Base-by-base conservation (phyloP, 2,329 filamentous ascomycete genomes). In the Cladosporium oxysporum region DNA sequence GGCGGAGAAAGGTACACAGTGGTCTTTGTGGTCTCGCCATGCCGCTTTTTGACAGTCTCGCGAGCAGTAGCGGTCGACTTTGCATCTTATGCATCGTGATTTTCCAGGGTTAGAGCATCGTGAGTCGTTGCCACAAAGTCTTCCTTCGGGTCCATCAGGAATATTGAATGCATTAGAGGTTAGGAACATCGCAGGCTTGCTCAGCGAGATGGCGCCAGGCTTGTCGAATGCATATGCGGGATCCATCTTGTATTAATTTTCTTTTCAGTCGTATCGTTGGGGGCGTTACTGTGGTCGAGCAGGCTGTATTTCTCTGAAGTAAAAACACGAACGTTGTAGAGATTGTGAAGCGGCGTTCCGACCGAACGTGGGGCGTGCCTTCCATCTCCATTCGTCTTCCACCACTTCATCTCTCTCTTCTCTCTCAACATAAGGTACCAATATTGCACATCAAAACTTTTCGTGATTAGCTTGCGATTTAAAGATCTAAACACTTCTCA, bases 21-120 rank as follows among this genome's bases (percentile, higher is more conserved):
- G 62, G 52, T 75, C 76, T 67, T 79, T 78, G 72, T 79, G 76
- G 1, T 28, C 55, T 55, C 76, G 76, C 72, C 72, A 77, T 60
- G 76, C 70, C 14, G 71, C 68, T 47, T 73, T 76, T 60, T 79
- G 76, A 65, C 76, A 79, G 16, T 75, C 72, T 57, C 70, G 71
- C 44, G 67, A 67, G 61, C 77, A 79, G 69, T 78, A 79, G 18
- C 33, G 55, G 31, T 69, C 69, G 1, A 68, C 67, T 28, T 72
- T 72, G 72, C 77, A 79, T 66, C 71, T 69, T 5, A 70, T 67
- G 65, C 77, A 78, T 28, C 47, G n/a, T 35, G 59, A 62, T 21
- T 37, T 62, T 18, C 59, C 59, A 1, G 59, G 44, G 14, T 62
- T 52, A 18, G 59, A 62, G 29, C 59, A 62, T 37, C 44, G 18